These are phyloP conservation scores for Sicyos edulis DNA, from an alignment of 306 rosid species.

Conservation along the genomic window DNA sequence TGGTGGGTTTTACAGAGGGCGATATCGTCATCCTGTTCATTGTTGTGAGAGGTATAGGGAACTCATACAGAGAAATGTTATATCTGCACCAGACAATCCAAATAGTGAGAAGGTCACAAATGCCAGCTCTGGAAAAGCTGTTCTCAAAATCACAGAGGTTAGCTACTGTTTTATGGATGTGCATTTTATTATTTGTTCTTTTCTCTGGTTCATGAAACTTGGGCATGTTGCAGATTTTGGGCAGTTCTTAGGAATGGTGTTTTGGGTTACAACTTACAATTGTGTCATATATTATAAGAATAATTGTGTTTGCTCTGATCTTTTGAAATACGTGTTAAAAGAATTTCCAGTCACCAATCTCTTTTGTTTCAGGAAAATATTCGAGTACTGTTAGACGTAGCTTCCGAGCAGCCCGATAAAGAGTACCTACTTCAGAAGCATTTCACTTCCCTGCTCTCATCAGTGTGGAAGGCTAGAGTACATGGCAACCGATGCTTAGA, in stretches of 20 bases:
- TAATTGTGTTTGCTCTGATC: background rate
- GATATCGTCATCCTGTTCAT: conserved; percentile 92
- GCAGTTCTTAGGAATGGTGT: background rate
- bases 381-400: conserved; percentile 62
- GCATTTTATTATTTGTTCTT: background rate
- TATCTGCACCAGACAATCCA: conserved; percentile 52
- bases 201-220: background rate
- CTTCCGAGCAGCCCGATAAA: conserved; percentile 68
- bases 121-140: conserved; percentile 84
- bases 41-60: conserved; percentile 96
- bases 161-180: conserved; percentile 21
- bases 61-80: conserved; percentile 66
- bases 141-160: conserved; percentile 93
- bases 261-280: conserved; percentile 2
- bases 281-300: background rate
- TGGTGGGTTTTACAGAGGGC: conserved; percentile 86
- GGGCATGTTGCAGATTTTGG: background rate
- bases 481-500: conserved; percentile 36
- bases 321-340: background rate
- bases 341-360: conserved; percentile 11
- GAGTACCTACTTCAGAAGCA: conserved; percentile 86
- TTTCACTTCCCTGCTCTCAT: conserved; percentile 70
- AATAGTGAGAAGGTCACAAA: conserved; percentile 61
- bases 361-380: conserved; percentile 66
- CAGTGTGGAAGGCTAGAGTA: conserved; percentile 60